Evolutionary conservation across 2,329 filamentous ascomycete species (phyloP).

Genomic region (Xylariaceae sp.): DNA sequence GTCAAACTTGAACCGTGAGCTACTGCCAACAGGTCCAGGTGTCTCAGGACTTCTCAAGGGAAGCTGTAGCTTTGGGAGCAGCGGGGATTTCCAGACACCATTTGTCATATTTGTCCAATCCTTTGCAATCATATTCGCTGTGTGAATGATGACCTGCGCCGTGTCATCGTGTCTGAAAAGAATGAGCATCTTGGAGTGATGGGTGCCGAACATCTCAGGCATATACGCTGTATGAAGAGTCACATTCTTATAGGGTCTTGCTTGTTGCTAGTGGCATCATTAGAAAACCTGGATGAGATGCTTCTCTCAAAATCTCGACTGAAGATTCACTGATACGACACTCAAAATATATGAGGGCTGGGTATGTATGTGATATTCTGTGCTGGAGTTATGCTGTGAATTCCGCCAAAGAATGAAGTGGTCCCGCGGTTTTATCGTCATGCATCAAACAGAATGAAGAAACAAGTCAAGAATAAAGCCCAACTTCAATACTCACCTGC

Average conservation of each 20-base stretch:
- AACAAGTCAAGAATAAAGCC: not conserved
- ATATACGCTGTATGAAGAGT: slow-evolving; percentile 68
- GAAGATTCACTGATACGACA: not conserved
- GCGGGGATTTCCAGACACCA: slow-evolving; percentile 71
- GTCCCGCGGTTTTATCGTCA: not conserved
- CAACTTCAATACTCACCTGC: slow-evolving; percentile 42
- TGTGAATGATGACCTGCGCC: slow-evolving; percentile 78
- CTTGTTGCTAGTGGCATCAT: slow-evolving; percentile 48
- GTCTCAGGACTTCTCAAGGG: slow-evolving; percentile 8
- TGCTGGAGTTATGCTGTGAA: not conserved
- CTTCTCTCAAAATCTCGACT: not conserved
- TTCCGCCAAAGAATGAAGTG: not conserved
- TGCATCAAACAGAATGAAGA: not conserved
- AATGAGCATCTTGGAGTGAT: slow-evolving; percentile 85
- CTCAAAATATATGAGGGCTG: not conserved
- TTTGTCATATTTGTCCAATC: slow-evolving; percentile 90
- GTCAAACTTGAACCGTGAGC: slow-evolving; percentile 68
- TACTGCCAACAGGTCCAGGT: slow-evolving; percentile 48
- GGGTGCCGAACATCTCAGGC: slow-evolving; percentile 80
- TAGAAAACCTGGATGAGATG: slow-evolving; percentile 6
- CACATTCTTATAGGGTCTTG: slow-evolving; percentile 59
- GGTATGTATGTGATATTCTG: not conserved
- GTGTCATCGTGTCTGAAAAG: slow-evolving; percentile 70
- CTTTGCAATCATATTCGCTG: slow-evolving; percentile 81
- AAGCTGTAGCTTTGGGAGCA: slow-evolving; percentile 49